Base-by-base conservation (phyloP, 192 early-diverging fungal genomes). In the Gonapodya sp. region DNA sequence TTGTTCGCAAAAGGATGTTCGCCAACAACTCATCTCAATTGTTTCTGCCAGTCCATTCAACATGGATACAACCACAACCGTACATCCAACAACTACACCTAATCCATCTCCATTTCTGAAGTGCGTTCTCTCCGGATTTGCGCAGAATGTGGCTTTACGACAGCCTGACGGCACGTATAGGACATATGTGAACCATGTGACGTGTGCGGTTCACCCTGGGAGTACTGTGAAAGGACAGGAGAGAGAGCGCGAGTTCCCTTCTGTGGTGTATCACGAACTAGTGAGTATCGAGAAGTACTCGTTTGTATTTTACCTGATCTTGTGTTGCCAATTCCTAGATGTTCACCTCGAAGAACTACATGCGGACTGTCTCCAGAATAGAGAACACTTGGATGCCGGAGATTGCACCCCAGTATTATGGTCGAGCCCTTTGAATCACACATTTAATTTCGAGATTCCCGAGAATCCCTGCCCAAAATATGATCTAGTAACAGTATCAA, bases 111-210 rank as follows among this genome's bases (percentile, higher is more conserved):
- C 84, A 0, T 88, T 97, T 0, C 83, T 98, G 30, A 93, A 93
- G 83, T 96, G 95, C 83, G 93, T 98, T 78, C 79, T 98, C 73
- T 86, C 89, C 31, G 96, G 98, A 0, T 97, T 95, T 83, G 97
- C 97, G 82, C 89, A 92, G 79, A 96, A 97, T 82, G 91, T 94
- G 14, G 98, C 96, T 0, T 81, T 96, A 73, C 82, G 94, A 77
- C 95, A 97, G 82, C 94, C 93, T 0, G 94, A 96, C 81, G 94
- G 95, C 1, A 91, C 92, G 1, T 99, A 96, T 84, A 90, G 90
- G 83, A 92, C 91, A 18, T 83, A 95, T 74, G 82, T 89, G 1
- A 89, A 88, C 78, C 89, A 83, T 24, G 46, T 86, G 91, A 82
- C 86, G 90, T 79, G 85, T 81, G 30, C 86, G 36, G n/a, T 32